Evolutionary conservation across 108 stramenopile genomes (phyloP), one percentile per base, ranked within the genome.

Genomic region (Pseudonitzschia pungens): DNA sequence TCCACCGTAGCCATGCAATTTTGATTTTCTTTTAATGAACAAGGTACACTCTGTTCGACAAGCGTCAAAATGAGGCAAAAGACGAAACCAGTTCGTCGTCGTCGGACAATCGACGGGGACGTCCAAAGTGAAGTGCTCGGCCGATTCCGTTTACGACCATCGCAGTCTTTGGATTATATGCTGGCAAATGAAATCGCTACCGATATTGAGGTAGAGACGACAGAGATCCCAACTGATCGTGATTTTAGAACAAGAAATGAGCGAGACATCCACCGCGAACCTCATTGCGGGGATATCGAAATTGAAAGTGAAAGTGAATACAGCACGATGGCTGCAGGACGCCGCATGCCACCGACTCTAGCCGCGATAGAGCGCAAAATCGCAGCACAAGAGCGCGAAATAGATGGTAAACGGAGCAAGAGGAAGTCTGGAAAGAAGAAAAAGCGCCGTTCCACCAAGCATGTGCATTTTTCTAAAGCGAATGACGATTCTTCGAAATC

Each of bases 291-390:
- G 4, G 36, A 4, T 26, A 22, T n/a, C n/a, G n/a, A 24, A 32
- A 20, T 29, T 18, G 60, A 41, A 62, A 62, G 6, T 21, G 60
- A 33, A 62, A 62, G 40, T 3, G 20, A n/a, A 62, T 9, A 15
- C 16, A 33, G 5, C 29, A n/a, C 15, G 26, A 10, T 21, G 12
- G 36, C 2, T 11, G 15, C 33, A 29, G 60, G n/a, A n/a, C 42
- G 10, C 27, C 24, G n/a, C 24, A 67, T 67, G 66, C 66, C 66
- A 5, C 66, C 66, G 21, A 67, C 45, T 44, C 36, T 67, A 27
- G 66, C 66, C 1, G 42, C 43, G 29, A 67, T 67, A 14, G 66
- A 67, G 45, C 66, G 44, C 22, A 22, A 67, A 29, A 67, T 67
- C 22, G 66, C 66, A 26, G 44, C 43, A 29, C 66, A 21, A 50